Base-by-base conservation (phyloP, 495 filamentous ascomycete genomes). In the Podospora fimiseda region DNA sequence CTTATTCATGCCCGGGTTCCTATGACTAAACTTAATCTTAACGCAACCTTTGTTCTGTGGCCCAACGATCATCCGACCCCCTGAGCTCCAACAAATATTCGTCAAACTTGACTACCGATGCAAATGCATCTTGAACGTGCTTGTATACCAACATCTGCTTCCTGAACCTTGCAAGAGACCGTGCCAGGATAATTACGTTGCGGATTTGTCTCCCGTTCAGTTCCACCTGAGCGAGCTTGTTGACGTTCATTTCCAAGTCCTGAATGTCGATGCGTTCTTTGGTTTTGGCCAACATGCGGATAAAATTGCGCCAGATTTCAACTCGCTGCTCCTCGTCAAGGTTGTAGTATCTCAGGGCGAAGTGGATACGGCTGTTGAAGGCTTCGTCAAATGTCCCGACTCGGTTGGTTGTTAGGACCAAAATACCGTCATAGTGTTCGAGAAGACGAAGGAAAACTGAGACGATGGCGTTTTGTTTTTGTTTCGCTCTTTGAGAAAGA, bases 401-500 rank as follows among this genome's bases (percentile, higher is more conserved):
- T 73, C 56, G 37, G 46, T 55, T 55, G 46, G 52, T 40, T 3
- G 52, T 55, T 5, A 55, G 46, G 24, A 55, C 38, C 13, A 55
- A 11, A 27, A 55, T 49, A 3, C 52, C 52, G 3, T 43, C 39
- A 46, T 55, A 55, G 24, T 55, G 50, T 20, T 55, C 52, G 1
- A 55, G 23, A 1, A 19, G 18, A 18, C 52, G 52, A 13, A 55
- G 46, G 18, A 55, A 55, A 1, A 55, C 46, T 9, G 52, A 55
- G 5, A 55, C 52, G 9, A 50, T 38, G 5, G 37, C 46, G 23
- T 55, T 55, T 9, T 41, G 45, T 27, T 49, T 16, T 6, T 43
- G 37, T 14, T 55, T 46, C 7, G 52, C 14, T 55, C 51, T 18
- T 70, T 65, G 0, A 83, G 63, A 52, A 81, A 84, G 3, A 82